Evolutionary conservation across 768 basidiomycete species (phyloP), one percentile per base, ranked within the genome.

Genomic region (Coprinopsis sp.): DNA sequence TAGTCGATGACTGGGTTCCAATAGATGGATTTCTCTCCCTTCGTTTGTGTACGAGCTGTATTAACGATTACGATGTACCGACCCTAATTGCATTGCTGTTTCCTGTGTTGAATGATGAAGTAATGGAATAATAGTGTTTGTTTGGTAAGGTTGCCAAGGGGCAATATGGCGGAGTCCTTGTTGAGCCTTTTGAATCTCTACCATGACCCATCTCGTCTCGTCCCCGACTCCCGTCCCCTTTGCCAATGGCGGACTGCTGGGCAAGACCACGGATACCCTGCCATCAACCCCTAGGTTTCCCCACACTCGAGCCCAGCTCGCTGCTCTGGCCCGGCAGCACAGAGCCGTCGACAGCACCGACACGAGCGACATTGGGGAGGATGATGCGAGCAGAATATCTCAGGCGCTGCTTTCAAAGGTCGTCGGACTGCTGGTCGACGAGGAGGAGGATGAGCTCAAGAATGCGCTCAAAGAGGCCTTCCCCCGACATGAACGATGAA

Each of bases 371-470:
- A 61, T 64, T 22, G 82, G 85, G 54, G 58, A 56, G 14, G 82
- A 84, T 36, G 70, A 71, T 38, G 64, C 65, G 37, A 69, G 67
- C 46, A 66, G 69, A 25, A 79, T 91, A 34, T 77, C 74, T 33
- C 71, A 80, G 4, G 66, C 72, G 28, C 64, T 93, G 7, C 77
- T 94, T n/a, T 77, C 72, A 57, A 73, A 73, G 57, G 84, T 94
- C 3, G 86, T 87, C 21, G 67, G 70, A 2, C 67, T 90, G 42
- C 77, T 96, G 30, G 79, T 78, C 24, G 79, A 83, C 43, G 93
- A 97, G 65, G 80, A 85, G 48, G 93, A 93, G 65, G 93, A 95
- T 45, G 81, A 82, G 38, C 81, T 95, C 58, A 93, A 94, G 66
- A 56, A 62, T 0, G 58, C 91, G 28, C 74, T 96, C 49, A 87